Conservation (phyloP, 202 grass and related monocot species). For the Elaeis oleifera region DNA sequence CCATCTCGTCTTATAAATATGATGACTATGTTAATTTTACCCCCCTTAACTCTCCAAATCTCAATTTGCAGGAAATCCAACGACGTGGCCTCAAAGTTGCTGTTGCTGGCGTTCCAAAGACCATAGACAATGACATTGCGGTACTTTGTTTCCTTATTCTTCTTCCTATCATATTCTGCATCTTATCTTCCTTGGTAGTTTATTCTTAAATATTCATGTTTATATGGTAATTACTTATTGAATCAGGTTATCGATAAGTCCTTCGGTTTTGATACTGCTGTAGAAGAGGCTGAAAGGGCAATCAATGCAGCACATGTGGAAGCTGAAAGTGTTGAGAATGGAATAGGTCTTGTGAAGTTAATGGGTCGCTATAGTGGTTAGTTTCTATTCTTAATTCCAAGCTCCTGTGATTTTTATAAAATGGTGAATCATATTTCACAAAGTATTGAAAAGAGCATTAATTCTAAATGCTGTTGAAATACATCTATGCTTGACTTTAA, state of each 20-base stretch:
- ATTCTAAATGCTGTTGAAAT: too few relatives aligned
- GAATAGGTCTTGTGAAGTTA: slow-evolving; percentile 88
- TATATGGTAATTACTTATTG: neutral
- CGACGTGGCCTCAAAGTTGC: slow-evolving; percentile 72
- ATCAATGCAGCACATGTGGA: slow-evolving; percentile 97
- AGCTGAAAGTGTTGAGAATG: slow-evolving; percentile 86
- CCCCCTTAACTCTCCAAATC: too few relatives aligned
- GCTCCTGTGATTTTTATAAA: slow-evolving; percentile 1
- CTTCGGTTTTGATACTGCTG: slow-evolving; percentile 94
- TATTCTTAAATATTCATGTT: neutral
- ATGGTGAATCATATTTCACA: neutral
- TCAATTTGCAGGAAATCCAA: slow-evolving; percentile 66
- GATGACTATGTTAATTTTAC: too few relatives aligned
- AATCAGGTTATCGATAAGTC: slow-evolving; percentile 94
- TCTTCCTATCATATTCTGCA: neutral
- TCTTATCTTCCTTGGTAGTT: slow-evolving; percentile 1
- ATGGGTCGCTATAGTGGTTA: slow-evolving; percentile 97
- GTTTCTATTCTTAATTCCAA: slow-evolving; percentile 20
- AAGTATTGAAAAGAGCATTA: too few relatives aligned
- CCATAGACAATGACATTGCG: slow-evolving; percentile 96
- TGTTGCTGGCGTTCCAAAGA: slow-evolving; percentile 85
- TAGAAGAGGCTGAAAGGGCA: slow-evolving; percentile 89
- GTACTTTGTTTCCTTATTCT: slow-evolving; percentile 37
- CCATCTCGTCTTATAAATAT: too few relatives aligned
- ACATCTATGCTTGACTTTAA: too few relatives aligned